phyloP scores from a whole-genome alignment of 306 rosid genomes.

The Pueraria montana region DNA sequence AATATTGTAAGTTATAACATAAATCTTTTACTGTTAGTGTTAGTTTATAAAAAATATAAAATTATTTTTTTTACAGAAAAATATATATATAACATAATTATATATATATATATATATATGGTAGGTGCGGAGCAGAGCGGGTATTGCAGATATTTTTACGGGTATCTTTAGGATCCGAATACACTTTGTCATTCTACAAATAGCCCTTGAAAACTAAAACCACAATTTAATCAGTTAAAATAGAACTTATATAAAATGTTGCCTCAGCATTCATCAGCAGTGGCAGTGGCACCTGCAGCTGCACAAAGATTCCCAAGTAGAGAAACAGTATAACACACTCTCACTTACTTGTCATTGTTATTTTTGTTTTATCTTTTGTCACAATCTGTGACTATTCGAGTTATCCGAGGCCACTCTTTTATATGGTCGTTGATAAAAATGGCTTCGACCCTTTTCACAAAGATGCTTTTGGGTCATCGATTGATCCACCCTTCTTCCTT shows the following conservation, averaged over 20 bases:
- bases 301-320: neutral
- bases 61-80: no score
- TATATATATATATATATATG: no score
- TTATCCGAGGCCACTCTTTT: constrained; percentile 26
- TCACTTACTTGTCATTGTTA: neutral
- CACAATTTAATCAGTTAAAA: no score
- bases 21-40: no score
- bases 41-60: no score
- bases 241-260: neutral
- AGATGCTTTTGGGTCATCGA: constrained; percentile 65
- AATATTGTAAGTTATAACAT: no score
- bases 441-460: constrained; percentile 76
- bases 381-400: neutral
- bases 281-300: constrained; percentile 5
- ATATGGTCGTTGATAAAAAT: constrained; percentile 25
- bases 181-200: no score
- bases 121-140: no score
- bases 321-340: neutral
- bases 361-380: neutral
- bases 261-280: neutral
- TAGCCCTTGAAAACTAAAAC: no score
- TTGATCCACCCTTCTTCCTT: constrained; percentile 58
- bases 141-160: no score
- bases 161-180: no score
- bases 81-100: no score